Percentiles rank a stretch among this genome's conserved stretches.
phyloP scores from a whole-genome alignment of 805 yeast species.

The Hanseniaspora opuntiae region DNA sequence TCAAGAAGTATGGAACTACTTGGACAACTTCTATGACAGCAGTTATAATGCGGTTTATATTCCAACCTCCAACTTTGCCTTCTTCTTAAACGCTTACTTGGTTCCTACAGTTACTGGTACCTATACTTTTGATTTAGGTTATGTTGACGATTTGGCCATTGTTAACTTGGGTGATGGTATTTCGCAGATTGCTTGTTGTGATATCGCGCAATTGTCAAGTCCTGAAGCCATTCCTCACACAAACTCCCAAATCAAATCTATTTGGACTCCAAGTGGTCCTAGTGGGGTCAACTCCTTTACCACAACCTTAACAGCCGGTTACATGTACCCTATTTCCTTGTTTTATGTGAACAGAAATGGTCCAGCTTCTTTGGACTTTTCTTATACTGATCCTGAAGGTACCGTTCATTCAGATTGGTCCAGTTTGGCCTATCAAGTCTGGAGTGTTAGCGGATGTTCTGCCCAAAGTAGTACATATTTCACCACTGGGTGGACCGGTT shows the following conservation, averaged over 20 bases:
- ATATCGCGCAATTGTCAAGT: background rate
- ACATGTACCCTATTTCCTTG: constrained; percentile 23
- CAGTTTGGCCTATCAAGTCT: constrained; percentile 15
- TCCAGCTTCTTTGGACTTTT: constrained; percentile 15
- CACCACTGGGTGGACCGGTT: constrained; percentile 13
- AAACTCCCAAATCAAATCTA: constrained; percentile 6
- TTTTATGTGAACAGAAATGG: constrained; percentile 18
- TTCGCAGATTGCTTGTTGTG: constrained; percentile 8
- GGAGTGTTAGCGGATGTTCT: constrained; percentile 3
- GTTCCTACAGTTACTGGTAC: constrained; percentile 11
- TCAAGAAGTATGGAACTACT: background rate
- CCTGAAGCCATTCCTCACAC: constrained; percentile 7
- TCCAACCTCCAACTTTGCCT: constrained; percentile 6
- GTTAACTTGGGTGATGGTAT: constrained; percentile 12
- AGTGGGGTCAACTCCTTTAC: constrained; percentile 10
- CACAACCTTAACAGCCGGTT: constrained; percentile 19
- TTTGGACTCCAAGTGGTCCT: constrained; percentile 9
- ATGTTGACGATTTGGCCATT: constrained; percentile 12
- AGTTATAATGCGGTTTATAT: background rate
- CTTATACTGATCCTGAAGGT: constrained; percentile 18
- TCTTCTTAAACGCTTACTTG: constrained; percentile 10
- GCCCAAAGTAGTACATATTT: constrained; percentile 3
- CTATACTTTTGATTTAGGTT: constrained; percentile 8
- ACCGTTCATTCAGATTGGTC: constrained; percentile 14
- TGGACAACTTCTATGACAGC: background rate